phyloP scores from a whole-genome alignment of 169 alveolate genomes.

The Plasmodium cynomolgi region DNA sequence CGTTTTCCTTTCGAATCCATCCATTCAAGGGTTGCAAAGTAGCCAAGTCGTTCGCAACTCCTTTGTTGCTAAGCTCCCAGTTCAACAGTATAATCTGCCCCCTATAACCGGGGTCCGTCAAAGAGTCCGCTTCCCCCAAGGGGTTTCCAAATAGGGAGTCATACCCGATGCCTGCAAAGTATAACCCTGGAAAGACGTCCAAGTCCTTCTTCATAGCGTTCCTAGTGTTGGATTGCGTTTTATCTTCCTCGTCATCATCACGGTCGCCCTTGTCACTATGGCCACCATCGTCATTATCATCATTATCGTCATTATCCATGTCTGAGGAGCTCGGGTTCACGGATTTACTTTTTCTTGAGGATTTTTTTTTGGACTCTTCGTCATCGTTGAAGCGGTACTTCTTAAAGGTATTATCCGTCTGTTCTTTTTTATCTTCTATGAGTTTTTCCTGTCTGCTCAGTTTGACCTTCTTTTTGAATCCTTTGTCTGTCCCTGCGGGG shows the following conservation, averaged over 20 bases:
- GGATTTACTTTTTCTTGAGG: background rate
- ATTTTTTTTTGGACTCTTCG: background rate
- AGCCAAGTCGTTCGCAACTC: conserved; percentile 78
- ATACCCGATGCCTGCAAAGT: conserved; percentile 81
- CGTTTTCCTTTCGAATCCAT: conserved; percentile 85
- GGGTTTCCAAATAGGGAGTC: conserved; percentile 80
- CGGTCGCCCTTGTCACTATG: no score
- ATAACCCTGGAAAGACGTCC: conserved; percentile 64
- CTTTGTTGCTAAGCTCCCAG: conserved; percentile 76
- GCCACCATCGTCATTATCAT: background rate
- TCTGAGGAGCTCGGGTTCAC: background rate
- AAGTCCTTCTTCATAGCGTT: background rate
- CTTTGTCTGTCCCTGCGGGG: background rate
- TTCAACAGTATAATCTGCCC: conserved; percentile 68
- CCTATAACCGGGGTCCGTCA: conserved; percentile 82
- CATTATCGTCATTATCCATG: background rate
- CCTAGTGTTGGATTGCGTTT: background rate
- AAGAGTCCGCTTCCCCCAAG: conserved; percentile 75
- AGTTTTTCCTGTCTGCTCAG: conserved; percentile 4
- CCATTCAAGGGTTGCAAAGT: conserved; percentile 86
- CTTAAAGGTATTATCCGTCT: conserved; percentile 12
- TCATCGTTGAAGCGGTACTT: conserved; percentile 9
- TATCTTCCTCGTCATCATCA: background rate
- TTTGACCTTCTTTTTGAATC: background rate
- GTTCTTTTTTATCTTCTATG: conserved; percentile 34